Conservation (phyloP, 192 early-diverging fungal species). For the Coemansia reversa region DNA sequence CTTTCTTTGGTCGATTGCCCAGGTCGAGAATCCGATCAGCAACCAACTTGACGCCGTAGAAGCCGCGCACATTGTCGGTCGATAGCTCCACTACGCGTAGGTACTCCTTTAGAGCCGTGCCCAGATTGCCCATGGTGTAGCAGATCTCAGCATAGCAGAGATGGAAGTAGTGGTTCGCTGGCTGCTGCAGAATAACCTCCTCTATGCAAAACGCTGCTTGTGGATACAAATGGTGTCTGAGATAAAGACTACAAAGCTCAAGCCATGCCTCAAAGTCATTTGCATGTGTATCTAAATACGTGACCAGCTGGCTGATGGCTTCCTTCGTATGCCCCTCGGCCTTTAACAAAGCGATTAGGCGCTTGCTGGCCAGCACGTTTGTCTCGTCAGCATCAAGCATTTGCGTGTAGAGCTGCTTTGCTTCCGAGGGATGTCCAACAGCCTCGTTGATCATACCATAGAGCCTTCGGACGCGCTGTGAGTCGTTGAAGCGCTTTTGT, state of each 20-base stretch:
- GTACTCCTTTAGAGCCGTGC: constrained; percentile 82
- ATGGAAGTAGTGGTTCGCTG: constrained; percentile 82
- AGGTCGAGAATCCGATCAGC: constrained; percentile 40
- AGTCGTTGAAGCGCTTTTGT: constrained; percentile 62
- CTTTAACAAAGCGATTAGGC: constrained; percentile 73
- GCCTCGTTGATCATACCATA: constrained; percentile 81
- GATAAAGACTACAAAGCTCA: constrained; percentile 74
- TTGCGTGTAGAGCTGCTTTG: constrained; percentile 69
- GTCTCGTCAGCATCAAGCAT: constrained; percentile 75
- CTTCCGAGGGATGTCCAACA: constrained; percentile 65
- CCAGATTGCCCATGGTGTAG: constrained; percentile 66
- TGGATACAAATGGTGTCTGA: constrained; percentile 65
- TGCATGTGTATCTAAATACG: constrained; percentile 80
- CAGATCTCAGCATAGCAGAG: constrained; percentile 88
- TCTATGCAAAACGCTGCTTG: constrained; percentile 91
- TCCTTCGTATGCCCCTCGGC: constrained; percentile 62
- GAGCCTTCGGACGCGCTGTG: constrained; percentile 70
- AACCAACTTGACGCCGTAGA: constrained; percentile 80
- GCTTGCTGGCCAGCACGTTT: constrained; percentile 75
- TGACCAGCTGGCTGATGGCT: constrained; percentile 70
- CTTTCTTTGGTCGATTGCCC: constrained; percentile 8
- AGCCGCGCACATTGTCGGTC: constrained; percentile 78
- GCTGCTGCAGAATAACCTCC: constrained; percentile 85
- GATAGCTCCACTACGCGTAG: constrained; percentile 85
- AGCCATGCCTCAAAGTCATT: constrained; percentile 92